Conservation (phyloP, 371 early-diverging fungal species). For the Paraphysoderma sedebokerense region DNA sequence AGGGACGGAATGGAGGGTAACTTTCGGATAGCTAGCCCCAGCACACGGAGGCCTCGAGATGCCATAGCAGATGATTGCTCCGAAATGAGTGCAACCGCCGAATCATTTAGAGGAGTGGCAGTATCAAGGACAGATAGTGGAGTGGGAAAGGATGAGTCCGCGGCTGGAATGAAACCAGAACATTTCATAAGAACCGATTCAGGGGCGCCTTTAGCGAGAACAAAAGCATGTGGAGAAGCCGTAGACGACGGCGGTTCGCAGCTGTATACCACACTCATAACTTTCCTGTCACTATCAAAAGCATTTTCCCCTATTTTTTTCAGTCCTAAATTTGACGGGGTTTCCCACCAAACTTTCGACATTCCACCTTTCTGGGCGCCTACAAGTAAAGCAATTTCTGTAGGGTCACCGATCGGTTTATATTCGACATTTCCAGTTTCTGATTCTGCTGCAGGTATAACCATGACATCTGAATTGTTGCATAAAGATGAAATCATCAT, state of each 20-base stretch:
- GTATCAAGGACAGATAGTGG: constrained; percentile 7
- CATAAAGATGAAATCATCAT: constrained; percentile 18
- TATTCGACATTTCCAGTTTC: constrained; percentile 39
- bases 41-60: constrained; percentile 31
- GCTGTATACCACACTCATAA: constrained; percentile 24
- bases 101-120: constrained; percentile 23
- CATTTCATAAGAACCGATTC: constrained; percentile 31
- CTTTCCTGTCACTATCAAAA: constrained; percentile 21
- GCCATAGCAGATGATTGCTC: constrained; percentile 45
- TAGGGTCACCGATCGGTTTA: constrained; percentile 66
- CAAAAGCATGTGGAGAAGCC: constrained; percentile 51
- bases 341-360: constrained; percentile 6
- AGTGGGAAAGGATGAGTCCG: neutral
- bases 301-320: neutral
- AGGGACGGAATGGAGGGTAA: constrained; percentile 5
- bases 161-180: neutral
- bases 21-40: constrained; percentile 22
- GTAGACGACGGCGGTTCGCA: neutral
- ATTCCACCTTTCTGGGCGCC: constrained; percentile 19
- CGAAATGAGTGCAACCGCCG: constrained; percentile 24
- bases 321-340: neutral
- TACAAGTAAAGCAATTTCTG: constrained; percentile 35
- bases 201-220: constrained; percentile 45
- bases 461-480: constrained; percentile 44
- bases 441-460: constrained; percentile 46